Base-by-base conservation (phyloP, 2,329 filamentous ascomycete genomes). In the Neophaeococcomyces mojaviensis region DNA sequence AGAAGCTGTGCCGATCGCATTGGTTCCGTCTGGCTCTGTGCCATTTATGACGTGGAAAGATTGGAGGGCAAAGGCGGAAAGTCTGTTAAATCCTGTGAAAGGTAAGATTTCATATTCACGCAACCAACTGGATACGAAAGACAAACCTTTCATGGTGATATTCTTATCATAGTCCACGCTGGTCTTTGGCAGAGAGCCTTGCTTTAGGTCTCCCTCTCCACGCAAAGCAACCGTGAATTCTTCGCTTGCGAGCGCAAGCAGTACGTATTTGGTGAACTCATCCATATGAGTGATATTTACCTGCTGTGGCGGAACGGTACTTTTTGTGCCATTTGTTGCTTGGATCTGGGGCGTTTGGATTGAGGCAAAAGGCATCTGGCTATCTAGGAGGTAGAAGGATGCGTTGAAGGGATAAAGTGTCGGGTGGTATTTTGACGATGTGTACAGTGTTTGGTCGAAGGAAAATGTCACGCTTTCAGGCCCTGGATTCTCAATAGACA, bases 161-260 rank as follows among this genome's bases (percentile, higher is more conserved):
- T 69, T 68, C 55, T 79, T 72, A 59, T 80, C 70, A 58, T 78
- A 81, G 33, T 73, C 63, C 18, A 81, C 70, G 1, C 59, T 65
- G 3, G 67, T 72, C 35, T 64, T 67, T 0, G 72, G 75, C 36
- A 82, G 61, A 2, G 60, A 62, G 1, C 71, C 72, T 37, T 73
- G 61, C 55, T 77, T 72, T 47, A 82, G 53, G 1, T 64, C 64
- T 0, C 77, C 76, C 47, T 64, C 68, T 39, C 78, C 78, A 13
- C 68, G 63, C 31, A 82, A 60, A 20, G 68, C 67, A 40, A 80
- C 59, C 1, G 64, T 59, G 38, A 79, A 67, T 10, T 68, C 64
- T 50, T 79, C 71, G 30, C 68, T 68, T 8, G 61, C 54, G 50
- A 81, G 64, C 2, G 74, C 68, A 1, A 67, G 62, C 32, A 64